Base-by-base conservation (phyloP, 1,284 basidiomycete genomes). In the Sporisorium iseilematis-ciliati region DNA sequence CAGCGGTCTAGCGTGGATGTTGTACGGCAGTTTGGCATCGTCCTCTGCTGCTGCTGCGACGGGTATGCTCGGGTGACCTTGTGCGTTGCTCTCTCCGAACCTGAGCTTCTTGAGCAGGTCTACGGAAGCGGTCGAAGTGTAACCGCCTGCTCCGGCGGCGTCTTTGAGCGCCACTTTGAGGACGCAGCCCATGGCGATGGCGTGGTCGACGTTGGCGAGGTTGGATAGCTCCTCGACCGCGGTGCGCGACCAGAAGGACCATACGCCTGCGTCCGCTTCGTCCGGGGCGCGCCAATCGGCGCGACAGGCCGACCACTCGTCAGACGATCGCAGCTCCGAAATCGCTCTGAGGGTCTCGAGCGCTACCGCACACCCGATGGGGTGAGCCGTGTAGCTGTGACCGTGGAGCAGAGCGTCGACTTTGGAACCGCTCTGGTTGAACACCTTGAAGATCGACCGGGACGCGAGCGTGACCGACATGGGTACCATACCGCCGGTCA, bases 401-500 rank as follows among this genome's bases (percentile, higher is more conserved):
- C 96, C 96, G 75, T 99, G 96, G 4, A 98, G 87, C 7, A 99
- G 87, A 12, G 96, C 95, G 71, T 93, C 90, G 20, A 89, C 89
- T 85, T 98, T 98, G 46, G 88, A 88, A 29, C 90, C 88, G 56
- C 92, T 90, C 41, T 46, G 29, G 89, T 86, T 65, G 86, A 98
- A 98, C 1, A 92, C 90, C 29, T 89, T 84, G 87, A 95, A 99
- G 49, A 98, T 91, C 8, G 89, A 89, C 57, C 91, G 87, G 0
- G 90, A 90, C 1, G 96, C 92, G 25, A 99, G 89, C 5, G 84
- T 85, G 11, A 91, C 90, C 1, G 93, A 90, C 40, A 98, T 89
- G 3, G 96, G 96, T 4, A 98, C 88, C 11, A 97, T 88, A 1
- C 96, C 96, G 35, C 96, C 96, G 0, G 96, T 97, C 23, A 99